Evolutionary conservation across 306 rosid species (phyloP).

Genomic region (Prunus mira): DNA sequence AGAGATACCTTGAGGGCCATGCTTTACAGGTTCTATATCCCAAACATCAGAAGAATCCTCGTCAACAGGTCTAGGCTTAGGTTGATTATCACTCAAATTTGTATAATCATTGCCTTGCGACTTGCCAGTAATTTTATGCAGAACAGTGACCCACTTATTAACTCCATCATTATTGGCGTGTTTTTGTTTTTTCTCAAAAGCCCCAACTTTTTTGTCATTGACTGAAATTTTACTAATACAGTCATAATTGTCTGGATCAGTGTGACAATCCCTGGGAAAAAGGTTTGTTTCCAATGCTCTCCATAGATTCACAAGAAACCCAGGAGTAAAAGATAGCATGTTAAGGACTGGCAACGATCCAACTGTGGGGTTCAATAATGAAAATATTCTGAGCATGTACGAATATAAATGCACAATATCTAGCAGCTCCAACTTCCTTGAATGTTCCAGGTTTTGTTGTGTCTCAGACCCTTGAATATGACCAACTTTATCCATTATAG

Average conservation of each 20-base stretch:
- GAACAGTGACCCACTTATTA: constrained; percentile 70
- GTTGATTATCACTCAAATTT: constrained; percentile 32
- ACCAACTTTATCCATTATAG: constrained; percentile 35
- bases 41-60: constrained; percentile 61
- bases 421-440: constrained; percentile 54
- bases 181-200: constrained; percentile 50
- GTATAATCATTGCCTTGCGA: constrained; percentile 43
- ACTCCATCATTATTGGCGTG: constrained; percentile 53
- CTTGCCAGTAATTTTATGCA: constrained; percentile 74
- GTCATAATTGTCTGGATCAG: constrained; percentile 26
- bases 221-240: constrained; percentile 30
- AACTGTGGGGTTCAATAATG: constrained; percentile 57
- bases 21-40: constrained; percentile 71
- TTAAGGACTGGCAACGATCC: constrained; percentile 80
- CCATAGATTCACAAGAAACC: constrained; percentile 80
- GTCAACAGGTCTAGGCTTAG: constrained; percentile 44
- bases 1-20: constrained; percentile 79
- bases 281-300: constrained; percentile 57
- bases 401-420: constrained; percentile 79
- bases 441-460: constrained; percentile 38
- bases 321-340: constrained; percentile 93
- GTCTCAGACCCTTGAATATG: constrained; percentile 25
- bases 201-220: constrained; percentile 32
- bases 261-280: constrained; percentile 45
- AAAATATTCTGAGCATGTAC: constrained; percentile 64